Conservation (phyloP, 352 stramenopile species). For the Phytopythium vexans region DNA sequence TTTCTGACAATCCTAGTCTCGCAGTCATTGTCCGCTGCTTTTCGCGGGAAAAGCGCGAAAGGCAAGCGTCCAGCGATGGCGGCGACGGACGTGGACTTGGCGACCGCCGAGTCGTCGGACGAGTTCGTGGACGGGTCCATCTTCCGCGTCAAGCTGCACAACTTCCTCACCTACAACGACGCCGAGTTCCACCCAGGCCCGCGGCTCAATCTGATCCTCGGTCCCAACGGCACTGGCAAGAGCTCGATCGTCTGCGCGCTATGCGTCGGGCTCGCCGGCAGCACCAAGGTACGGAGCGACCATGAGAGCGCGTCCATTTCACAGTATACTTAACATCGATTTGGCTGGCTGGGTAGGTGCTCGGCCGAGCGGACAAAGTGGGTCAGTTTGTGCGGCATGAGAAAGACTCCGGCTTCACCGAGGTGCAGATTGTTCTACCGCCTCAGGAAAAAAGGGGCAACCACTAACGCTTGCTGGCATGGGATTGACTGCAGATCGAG, state of each 20-base stretch:
- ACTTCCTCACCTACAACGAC: slow-evolving; percentile 94
- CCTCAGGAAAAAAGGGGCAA: not conserved
- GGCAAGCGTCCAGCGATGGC: slow-evolving; percentile 6
- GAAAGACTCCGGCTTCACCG: slow-evolving; percentile 81
- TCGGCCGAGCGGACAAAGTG: slow-evolving; percentile 94
- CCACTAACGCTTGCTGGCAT: not conserved
- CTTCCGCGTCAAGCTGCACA: slow-evolving; percentile 89
- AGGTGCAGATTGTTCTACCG: slow-evolving; percentile 21
- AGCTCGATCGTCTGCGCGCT: slow-evolving; percentile 97
- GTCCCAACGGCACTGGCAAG: slow-evolving; percentile 96
- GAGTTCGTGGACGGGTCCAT: slow-evolving; percentile 88
- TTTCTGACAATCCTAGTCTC: not conserved
- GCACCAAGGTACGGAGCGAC: slow-evolving; percentile 69
- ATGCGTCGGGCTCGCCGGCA: slow-evolving; percentile 94
- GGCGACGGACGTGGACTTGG: slow-evolving; percentile 20
- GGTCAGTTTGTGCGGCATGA: slow-evolving; percentile 89
- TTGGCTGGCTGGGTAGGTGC: slow-evolving; percentile 31
- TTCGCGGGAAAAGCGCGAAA: slow-evolving; percentile 40
- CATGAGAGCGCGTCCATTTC: not conserved
- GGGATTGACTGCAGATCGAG: slow-evolving; percentile 79
- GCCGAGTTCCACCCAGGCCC: slow-evolving; percentile 89
- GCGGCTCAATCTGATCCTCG: slow-evolving; percentile 97
- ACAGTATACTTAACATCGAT: slow-evolving; percentile 4
- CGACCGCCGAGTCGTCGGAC: slow-evolving; percentile 30
- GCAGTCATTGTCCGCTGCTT: slow-evolving; percentile 11